Conservation (phyloP, 495 filamentous ascomycete genomes). For the Lineolata rhizophorae region DNA sequence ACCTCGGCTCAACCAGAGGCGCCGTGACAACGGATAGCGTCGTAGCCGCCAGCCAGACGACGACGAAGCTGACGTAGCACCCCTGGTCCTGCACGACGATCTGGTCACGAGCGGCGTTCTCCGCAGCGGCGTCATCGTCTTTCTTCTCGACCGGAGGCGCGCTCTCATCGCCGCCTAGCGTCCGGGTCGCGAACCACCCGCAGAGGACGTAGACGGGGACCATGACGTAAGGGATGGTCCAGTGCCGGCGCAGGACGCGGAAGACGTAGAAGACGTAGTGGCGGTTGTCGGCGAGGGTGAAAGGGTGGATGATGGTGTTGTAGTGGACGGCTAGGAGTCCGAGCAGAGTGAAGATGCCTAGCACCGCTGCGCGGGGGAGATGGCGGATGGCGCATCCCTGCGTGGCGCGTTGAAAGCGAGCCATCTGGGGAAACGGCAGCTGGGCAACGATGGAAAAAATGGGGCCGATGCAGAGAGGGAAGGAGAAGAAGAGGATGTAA, state of each 20-base stretch:
- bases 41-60: conserved; percentile 52
- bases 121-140: too few species aligned
- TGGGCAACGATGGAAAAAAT: conserved; percentile 8
- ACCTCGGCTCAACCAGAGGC: conserved; percentile 81
- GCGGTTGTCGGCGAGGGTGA: conserved; percentile 86
- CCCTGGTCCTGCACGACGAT: conserved; percentile 7
- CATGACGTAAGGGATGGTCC: conserved; percentile 41
- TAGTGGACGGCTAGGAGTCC: conserved; percentile 39
- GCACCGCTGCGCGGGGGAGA: background rate
- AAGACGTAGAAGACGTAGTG: conserved; percentile 97
- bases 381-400: too few species aligned
- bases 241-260: conserved; percentile 46
- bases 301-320: conserved; percentile 92
- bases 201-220: conserved; percentile 38
- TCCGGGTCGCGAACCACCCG: conserved; percentile 35
- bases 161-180: conserved; percentile 19
- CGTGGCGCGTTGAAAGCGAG: conserved; percentile 14
- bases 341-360: conserved; percentile 6
- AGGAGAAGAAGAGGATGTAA: conserved; percentile 72
- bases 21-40: conserved; percentile 62
- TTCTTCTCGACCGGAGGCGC: background rate
- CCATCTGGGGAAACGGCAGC: conserved; percentile 3
- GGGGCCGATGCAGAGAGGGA: conserved; percentile 44
- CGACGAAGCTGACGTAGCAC: conserved; percentile 29
- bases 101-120: too few species aligned